Percentiles rank a stretch among this genome's conserved stretches.
phyloP scores from a whole-genome alignment of 345 rosid genomes.

The Psidium guajava region DNA sequence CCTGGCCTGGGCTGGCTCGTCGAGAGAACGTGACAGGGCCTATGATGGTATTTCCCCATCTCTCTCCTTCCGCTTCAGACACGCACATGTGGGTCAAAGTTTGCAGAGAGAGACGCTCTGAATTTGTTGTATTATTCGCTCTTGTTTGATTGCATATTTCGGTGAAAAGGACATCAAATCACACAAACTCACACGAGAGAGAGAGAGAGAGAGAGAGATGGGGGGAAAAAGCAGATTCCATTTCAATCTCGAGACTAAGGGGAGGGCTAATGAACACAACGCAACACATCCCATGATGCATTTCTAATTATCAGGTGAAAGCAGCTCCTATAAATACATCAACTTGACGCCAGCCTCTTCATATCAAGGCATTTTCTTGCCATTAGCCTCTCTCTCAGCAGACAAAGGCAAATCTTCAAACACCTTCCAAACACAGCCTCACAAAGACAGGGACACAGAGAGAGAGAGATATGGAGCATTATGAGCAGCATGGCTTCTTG shows the following conservation, averaged over 20 bases:
- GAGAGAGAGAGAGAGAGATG: neutral
- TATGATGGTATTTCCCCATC: neutral
- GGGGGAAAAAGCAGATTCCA: constrained; percentile 2
- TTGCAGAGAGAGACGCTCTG: neutral
- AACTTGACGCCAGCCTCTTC: neutral
- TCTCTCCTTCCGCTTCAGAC: neutral
- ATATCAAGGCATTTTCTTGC: constrained; percentile 6
- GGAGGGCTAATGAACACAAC: neutral
- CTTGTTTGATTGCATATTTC: constrained; percentile 8
- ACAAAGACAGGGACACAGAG: neutral
- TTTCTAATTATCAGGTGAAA: neutral
- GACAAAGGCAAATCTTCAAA: neutral
- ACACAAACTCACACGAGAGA: neutral
- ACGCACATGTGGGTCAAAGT: constrained; percentile 12
- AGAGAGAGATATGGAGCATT: constrained; percentile 15
- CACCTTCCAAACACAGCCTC: neutral
- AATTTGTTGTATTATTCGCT: neutral
- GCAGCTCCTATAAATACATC: neutral
- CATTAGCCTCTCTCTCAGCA: neutral
- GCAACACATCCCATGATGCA: neutral
- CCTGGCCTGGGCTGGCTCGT: neutral
- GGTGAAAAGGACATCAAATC: constrained; percentile 24
- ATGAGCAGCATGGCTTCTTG: constrained; percentile 14
- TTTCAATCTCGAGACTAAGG: neutral
- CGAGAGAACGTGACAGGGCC: neutral